Percentiles rank a stretch among this genome's conserved stretches.
Evolutionary conservation across 192 early-diverging fungal species (phyloP).

Genomic region (Dissophora globulifera): DNA sequence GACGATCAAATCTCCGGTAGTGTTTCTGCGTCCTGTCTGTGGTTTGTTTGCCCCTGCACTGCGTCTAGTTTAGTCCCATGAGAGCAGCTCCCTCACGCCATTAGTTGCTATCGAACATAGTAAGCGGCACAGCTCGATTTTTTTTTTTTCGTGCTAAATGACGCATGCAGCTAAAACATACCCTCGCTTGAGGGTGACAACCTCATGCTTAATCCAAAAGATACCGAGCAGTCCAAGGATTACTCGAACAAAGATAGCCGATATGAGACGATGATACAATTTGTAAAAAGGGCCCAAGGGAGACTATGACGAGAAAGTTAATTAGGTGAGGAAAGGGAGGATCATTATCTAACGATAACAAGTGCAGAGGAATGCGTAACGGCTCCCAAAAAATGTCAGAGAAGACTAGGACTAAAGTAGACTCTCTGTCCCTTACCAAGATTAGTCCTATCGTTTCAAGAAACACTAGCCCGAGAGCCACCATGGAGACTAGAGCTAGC

Average conservation of each 20-base stretch:
- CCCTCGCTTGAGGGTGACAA: slow-evolving; percentile 75
- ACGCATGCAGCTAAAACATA: no score
- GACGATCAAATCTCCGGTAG: slow-evolving; percentile 79
- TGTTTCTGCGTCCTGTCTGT: slow-evolving; percentile 21
- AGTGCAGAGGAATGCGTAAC: background rate
- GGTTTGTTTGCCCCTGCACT: slow-evolving; percentile 19
- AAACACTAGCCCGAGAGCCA: slow-evolving; percentile 51
- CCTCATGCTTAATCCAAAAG: slow-evolving; percentile 73
- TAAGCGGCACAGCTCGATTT: no score
- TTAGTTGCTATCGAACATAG: no score
- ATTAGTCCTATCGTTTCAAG: slow-evolving; percentile 58
- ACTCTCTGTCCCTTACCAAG: slow-evolving; percentile 42
- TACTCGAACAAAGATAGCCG: slow-evolving; percentile 59
- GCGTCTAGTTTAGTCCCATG: no score
- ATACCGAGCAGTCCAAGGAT: slow-evolving; percentile 79
- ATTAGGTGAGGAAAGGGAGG: no score
- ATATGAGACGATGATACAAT: slow-evolving; percentile 50
- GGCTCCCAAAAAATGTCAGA: no score
- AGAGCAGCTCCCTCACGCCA: background rate
- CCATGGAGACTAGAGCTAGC: slow-evolving; percentile 40
- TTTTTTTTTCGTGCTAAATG: no score
- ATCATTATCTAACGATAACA: background rate
- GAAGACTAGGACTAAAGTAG: no score
- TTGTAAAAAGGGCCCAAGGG: slow-evolving; percentile 49
- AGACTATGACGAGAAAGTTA: slow-evolving; percentile 20